A percentile compares a stretch with the other conserved stretches of the same genome.
phyloP scores from a whole-genome alignment of 164 flowering plant species.

The Vitis rupestris region DNA sequence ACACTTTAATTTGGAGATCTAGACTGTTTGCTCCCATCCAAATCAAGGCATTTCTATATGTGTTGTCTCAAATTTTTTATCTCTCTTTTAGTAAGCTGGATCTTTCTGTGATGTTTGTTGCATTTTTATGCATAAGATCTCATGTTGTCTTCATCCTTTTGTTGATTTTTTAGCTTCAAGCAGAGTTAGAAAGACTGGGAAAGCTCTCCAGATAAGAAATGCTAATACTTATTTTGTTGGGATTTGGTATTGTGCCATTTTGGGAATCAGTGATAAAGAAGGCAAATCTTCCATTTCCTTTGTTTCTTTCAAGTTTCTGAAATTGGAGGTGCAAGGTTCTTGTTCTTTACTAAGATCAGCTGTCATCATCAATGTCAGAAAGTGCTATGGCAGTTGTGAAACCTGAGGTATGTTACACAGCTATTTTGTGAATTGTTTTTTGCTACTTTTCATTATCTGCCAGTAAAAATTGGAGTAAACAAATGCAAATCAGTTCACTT shows the following conservation, averaged over 20 bases:
- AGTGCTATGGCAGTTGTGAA: slow-evolving; percentile 28
- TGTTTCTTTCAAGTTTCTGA: slow-evolving; percentile 5
- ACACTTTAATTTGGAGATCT: too few species aligned
- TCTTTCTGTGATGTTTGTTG: not conserved
- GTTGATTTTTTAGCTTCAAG: not conserved
- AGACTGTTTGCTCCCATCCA: too few species aligned
- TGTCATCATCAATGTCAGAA: slow-evolving; percentile 25
- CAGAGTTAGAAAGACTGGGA: not conserved
- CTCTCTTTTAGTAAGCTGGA: not conserved
- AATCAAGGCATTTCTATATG: too few species aligned
- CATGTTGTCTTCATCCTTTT: not conserved
- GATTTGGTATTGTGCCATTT: slow-evolving; percentile 2
- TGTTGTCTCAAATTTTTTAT: too few species aligned
- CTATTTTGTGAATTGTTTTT: not conserved
- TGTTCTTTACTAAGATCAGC: not conserved
- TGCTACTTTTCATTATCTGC: not conserved
- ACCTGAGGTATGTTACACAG: slow-evolving; percentile 25
- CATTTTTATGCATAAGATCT: slow-evolving; percentile 1
- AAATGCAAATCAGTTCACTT: too few species aligned
- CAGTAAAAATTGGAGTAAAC: too few species aligned
- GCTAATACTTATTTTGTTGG: slow-evolving; percentile 5
- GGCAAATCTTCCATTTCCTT: slow-evolving; percentile 3
- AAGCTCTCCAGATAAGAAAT: slow-evolving; percentile 7
- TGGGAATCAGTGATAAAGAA: slow-evolving; percentile 13
- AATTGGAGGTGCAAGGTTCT: not conserved